Conservation (phyloP, 371 early-diverging fungal genomes). For the Chytridiales sp. region DNA sequence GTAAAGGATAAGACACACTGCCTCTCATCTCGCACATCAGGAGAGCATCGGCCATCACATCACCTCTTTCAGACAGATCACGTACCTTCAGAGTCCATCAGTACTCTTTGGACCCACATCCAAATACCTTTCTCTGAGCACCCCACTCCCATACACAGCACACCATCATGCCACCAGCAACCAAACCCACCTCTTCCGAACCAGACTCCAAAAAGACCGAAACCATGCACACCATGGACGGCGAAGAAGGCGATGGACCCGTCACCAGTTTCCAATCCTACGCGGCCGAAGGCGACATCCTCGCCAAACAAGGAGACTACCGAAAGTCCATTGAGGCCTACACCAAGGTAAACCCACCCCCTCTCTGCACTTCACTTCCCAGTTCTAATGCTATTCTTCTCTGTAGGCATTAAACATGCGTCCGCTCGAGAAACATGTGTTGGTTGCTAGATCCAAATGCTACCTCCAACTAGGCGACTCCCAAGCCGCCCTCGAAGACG, state of each 20-base stretch:
- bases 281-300: conserved; percentile 52
- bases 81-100: no score
- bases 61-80: no score
- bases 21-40: no score
- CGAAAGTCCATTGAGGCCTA: conserved; percentile 48
- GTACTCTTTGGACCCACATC: no score
- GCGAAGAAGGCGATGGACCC: conserved; percentile 16
- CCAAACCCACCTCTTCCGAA: neutral
- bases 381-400: neutral
- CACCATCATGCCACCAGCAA: neutral
- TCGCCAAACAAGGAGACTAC: conserved; percentile 48
- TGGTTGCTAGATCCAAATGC: conserved; percentile 48
- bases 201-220: conserved; percentile 3
- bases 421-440: conserved; percentile 40
- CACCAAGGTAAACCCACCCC: conserved; percentile 30
- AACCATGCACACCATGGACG: conserved; percentile 5
- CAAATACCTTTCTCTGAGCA: neutral
- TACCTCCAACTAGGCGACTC: conserved; percentile 44
- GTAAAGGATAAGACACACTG: no score
- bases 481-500: conserved; percentile 41
- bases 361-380: neutral
- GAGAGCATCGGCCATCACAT: no score
- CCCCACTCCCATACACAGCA: neutral
- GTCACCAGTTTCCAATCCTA: conserved; percentile 43
- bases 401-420: conserved; percentile 38